Evolutionary conservation across 2,329 filamentous ascomycete species (phyloP).

Genomic region (Macroventuria anomochaeta): DNA sequence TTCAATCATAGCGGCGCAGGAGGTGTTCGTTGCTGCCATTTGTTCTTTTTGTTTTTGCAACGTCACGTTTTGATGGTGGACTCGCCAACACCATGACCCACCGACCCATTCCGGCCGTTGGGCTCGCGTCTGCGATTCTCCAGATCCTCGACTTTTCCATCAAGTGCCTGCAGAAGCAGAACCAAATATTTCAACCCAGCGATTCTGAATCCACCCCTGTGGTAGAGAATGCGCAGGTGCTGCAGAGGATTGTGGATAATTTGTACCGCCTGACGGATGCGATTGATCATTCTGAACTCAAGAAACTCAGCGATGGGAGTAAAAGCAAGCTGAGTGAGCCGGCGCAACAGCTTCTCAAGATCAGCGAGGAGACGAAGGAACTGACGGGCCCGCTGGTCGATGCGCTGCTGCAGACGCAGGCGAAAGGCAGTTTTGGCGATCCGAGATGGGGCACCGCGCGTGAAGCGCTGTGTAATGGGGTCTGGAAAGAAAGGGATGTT

Average conservation of each 20-base stretch:
- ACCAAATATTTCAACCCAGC: slow-evolving; percentile 30
- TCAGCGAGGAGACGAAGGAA: slow-evolving; percentile 33
- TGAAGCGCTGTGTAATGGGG: slow-evolving; percentile 45
- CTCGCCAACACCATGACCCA: slow-evolving; percentile 16
- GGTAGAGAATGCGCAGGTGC: slow-evolving; percentile 28
- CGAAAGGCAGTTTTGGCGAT: slow-evolving; percentile 29
- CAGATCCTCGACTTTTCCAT: slow-evolving; percentile 35
- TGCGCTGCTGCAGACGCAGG: slow-evolving; percentile 30
- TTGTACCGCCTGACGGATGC: slow-evolving; percentile 31
- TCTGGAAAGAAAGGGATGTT: slow-evolving; percentile 40
- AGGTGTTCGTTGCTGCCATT: slow-evolving; percentile 8
- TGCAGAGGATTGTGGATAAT: slow-evolving; percentile 33
- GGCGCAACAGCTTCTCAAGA: slow-evolving; percentile 34
- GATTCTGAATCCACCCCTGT: slow-evolving; percentile 14
- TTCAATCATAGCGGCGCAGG: slow-evolving; percentile 8
- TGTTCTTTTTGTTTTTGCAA: slow-evolving; percentile 3
- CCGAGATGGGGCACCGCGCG: slow-evolving; percentile 29
- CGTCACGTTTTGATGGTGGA: slow-evolving; percentile 13
- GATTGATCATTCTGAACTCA: slow-evolving; percentile 29
- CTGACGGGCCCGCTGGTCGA: slow-evolving; percentile 28
- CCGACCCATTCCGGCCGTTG: slow-evolving; percentile 27
- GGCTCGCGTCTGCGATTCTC: slow-evolving; percentile 28
- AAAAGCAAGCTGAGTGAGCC: slow-evolving; percentile 35
- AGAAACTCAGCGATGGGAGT: slow-evolving; percentile 27
- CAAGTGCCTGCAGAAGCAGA: slow-evolving; percentile 32